phyloP scores from a whole-genome alignment of 1,284 basidiomycete species.

The Stereum hirsutum region DNA sequence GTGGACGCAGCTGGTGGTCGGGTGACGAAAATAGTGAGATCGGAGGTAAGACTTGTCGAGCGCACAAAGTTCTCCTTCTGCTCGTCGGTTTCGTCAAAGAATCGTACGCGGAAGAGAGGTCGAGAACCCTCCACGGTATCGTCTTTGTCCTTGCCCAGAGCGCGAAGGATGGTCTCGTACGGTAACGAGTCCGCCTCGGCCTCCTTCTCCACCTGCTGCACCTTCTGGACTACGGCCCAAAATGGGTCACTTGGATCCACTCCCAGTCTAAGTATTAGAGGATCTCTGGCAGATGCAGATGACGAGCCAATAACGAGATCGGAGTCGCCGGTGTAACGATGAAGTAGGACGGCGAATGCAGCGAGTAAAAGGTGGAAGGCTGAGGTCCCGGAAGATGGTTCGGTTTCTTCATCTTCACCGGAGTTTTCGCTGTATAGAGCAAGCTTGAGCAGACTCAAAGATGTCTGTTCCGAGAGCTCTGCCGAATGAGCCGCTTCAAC shows the following conservation, averaged over 20 bases:
- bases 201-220: slow-evolving; percentile 80
- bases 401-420: slow-evolving; percentile 41
- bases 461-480: slow-evolving; percentile 61
- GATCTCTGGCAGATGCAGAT: slow-evolving; percentile 68
- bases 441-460: slow-evolving; percentile 65
- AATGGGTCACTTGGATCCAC: slow-evolving; percentile 87
- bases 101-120: slow-evolving; percentile 88
- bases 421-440: slow-evolving; percentile 55
- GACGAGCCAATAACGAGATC: slow-evolving; percentile 93
- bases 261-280: slow-evolving; percentile 79
- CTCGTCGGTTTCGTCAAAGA: slow-evolving; percentile 87
- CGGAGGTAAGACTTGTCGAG: slow-evolving; percentile 79
- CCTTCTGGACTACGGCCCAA: slow-evolving; percentile 83
- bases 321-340: slow-evolving; percentile 94
- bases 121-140: slow-evolving; percentile 39
- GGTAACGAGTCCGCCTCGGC: slow-evolving; percentile 81
- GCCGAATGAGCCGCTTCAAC: slow-evolving; percentile 73
- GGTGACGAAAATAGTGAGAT: slow-evolving; percentile 81
- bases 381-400: slow-evolving; percentile 47
- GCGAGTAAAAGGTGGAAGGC: slow-evolving; percentile 90
- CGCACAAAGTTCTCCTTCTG: slow-evolving; percentile 70
- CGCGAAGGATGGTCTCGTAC: slow-evolving; percentile 73
- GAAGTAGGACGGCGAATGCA: slow-evolving; percentile 85
- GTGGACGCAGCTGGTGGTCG: slow-evolving; percentile 55
- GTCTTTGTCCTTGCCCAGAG: slow-evolving; percentile 62